Evolutionary conservation across 306 rosid genomes (phyloP).

Genomic region (Mimosa bimucronata): DNA sequence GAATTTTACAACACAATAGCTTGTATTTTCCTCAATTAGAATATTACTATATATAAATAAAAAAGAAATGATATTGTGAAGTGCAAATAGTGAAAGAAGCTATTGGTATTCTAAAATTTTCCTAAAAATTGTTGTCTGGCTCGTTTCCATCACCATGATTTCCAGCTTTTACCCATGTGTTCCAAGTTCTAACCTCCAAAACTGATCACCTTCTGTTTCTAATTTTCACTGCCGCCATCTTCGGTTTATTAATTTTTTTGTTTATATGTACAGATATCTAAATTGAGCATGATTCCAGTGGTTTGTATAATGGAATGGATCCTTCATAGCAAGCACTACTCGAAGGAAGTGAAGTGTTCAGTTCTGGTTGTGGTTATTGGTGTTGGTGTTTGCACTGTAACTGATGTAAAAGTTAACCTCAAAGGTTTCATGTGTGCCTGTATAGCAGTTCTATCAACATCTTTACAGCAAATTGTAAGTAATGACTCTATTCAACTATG

Average conservation of each 20-base stretch:
- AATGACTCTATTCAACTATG: slow-evolving; percentile 19
- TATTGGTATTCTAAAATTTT: not conserved
- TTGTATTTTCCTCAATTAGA: not conserved
- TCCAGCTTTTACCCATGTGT: slow-evolving; percentile 14
- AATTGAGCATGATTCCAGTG: slow-evolving; percentile 97
- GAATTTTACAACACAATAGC: not conserved
- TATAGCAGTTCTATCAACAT: slow-evolving; percentile 76
- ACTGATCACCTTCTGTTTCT: slow-evolving; percentile 2
- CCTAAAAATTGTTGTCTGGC: not conserved
- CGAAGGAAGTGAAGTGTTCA: slow-evolving; percentile 77
- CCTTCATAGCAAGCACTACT: slow-evolving; percentile 74
- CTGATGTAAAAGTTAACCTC: slow-evolving; percentile 89
- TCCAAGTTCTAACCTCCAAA: slow-evolving; percentile 11
- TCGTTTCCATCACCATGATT: slow-evolving; percentile 12
- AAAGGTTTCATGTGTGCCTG: slow-evolving; percentile 80
- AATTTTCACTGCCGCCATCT: slow-evolving; percentile 7
- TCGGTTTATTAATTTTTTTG: slow-evolving; percentile 23
- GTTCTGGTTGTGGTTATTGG: slow-evolving; percentile 88
- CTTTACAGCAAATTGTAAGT: slow-evolving; percentile 92
- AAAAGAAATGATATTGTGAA: not conserved
- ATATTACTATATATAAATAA: not conserved
- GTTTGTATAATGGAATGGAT: slow-evolving; percentile 97
- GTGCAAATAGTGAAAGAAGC: slow-evolving; percentile 7
- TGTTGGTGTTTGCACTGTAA: slow-evolving; percentile 90
- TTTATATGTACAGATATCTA: slow-evolving; percentile 66